Base-by-base conservation (phyloP, 2,329 filamentous ascomycete genomes). In the Pseudopithomyces maydicus region DNA sequence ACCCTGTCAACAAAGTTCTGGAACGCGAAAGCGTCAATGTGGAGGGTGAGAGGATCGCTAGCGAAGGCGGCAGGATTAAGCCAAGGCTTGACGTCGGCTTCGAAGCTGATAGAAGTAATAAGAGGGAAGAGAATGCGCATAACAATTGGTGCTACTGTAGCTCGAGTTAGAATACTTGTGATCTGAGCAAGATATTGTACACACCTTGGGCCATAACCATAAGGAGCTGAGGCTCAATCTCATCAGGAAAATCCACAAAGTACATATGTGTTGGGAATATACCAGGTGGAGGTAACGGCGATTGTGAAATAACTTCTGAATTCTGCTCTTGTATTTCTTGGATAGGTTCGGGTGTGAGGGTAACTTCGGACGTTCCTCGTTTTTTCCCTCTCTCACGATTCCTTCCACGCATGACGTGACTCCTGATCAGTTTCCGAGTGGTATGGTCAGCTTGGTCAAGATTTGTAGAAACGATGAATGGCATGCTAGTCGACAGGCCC, bases 381-480 rank as follows among this genome's bases (percentile, higher is more conserved):
- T 20, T 42, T 20, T 20, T 42, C 6, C 2, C 17, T 42, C 17
- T 17, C 10, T 73, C 74, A 32, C 65, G 65, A 52, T 80, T 80
- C 59, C 78, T 80, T 5, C 78, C 78, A 15, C 72, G 68, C 79
- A 80, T 80, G 1, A 79, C 78, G 71, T 77, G 73, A 56, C 73
- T 76, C 45, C 76, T 70, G 60, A 78, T 78, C 38, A 77, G 56
- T 61, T 74, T 76, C 45, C 74, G 72, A 23, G 67, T 65, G 14
- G 71, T 61, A 12, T 68, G 61, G 39, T 75, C 66, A 2, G 41
- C 35, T 41, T 42, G 12, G 11, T 17, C 19, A 11, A 17, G 4
- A 29, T 39, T 39, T 23, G 48, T 26, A 1, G 36, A 51, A 11
- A 51, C 36, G 20, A 51, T 51, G 22, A 51, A 51, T 3, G 48